Percentiles rank a stretch among this genome's conserved stretches.
These are phyloP conservation scores for Colletotrichum navitas DNA, from an alignment of 2,329 filamentous ascomycete species.

Conservation along the genomic window DNA sequence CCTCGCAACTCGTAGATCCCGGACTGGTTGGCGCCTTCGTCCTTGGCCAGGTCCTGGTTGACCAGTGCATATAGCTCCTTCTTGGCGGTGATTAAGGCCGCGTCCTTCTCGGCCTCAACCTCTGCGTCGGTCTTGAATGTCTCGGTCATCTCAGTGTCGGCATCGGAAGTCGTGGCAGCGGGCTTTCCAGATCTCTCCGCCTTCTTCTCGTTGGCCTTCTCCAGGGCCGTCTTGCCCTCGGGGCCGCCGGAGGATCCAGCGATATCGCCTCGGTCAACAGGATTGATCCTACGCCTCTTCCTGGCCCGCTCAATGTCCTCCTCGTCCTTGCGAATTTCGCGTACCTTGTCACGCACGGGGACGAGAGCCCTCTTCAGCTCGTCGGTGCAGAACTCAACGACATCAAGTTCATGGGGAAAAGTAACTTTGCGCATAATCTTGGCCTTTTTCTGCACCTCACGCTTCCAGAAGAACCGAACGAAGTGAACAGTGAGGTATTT, in stretches of 20 bases:
- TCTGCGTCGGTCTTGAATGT: slow-evolving; percentile 95
- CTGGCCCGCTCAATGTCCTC: slow-evolving; percentile 91
- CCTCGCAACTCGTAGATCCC: slow-evolving; percentile 95
- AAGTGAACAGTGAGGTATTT: slow-evolving; percentile 98
- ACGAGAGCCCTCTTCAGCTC: slow-evolving; percentile 85
- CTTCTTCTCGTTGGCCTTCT: slow-evolving; percentile 58
- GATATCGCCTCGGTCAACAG: slow-evolving; percentile 60
- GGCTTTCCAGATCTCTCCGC: slow-evolving; percentile 53
- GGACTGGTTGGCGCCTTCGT: slow-evolving; percentile 90
- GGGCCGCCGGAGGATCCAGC: slow-evolving; percentile 59
- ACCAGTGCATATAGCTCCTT: slow-evolving; percentile 88
- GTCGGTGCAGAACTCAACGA: slow-evolving; percentile 95
- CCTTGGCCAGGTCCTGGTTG: slow-evolving; percentile 77
- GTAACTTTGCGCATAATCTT: slow-evolving; percentile 99
- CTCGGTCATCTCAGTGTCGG: slow-evolving; percentile 79
- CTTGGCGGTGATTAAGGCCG: slow-evolving; percentile 82
- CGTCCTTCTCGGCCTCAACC: slow-evolving; percentile 86
- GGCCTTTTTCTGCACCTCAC: slow-evolving; percentile 95
- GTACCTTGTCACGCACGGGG: slow-evolving; percentile 95
- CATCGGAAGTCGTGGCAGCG: slow-evolving; percentile 62
- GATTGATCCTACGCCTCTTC: slow-evolving; percentile 85
- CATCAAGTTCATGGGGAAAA: slow-evolving; percentile 92
- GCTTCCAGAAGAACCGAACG: slow-evolving; percentile 98
- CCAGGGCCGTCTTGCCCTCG: slow-evolving; percentile 64
- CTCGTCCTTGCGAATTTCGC: slow-evolving; percentile 94